Evolutionary conservation across 768 basidiomycete species (phyloP), one percentile per base, ranked within the genome.

Genomic region (Trametes cinnabarina): DNA sequence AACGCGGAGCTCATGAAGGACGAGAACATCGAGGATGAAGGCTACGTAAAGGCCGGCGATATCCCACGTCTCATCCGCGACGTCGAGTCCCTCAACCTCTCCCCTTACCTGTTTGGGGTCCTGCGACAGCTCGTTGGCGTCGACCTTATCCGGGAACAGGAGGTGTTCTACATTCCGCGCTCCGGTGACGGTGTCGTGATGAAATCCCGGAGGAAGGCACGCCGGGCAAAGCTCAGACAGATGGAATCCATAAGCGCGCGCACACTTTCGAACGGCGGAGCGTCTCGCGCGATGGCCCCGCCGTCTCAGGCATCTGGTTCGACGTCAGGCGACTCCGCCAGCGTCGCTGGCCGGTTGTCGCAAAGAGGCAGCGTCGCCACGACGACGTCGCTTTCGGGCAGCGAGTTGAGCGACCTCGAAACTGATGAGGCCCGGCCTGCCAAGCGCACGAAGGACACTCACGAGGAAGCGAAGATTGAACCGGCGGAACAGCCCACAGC

Each of bases 61-160:
- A 28, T 58, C 37, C 53, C 53, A 14, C 73, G 75, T 19, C 77
- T 83, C 65, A 71, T 83, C 32, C 70, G 71, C n/a, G 65, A 72
- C 57, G 72, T 87, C 43, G 81, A 83, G 57, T 68, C 76, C 1
- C 69, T 83, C 51, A 77, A 79, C 42, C 77, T 87, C 47, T 76
- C 76, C 56, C 70, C 76, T 0, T 79, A 85, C 61, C 72, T 88
- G 4, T 72, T 88, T 41, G 80, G 82, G 47, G 71, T 79, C 30
- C 68, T 89, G 41, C 77, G 85, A 35, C 78, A 83, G 49, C 74
- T 89, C 32, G 85, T 87, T 17, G 86, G 86, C 10, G 74, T 84
- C 15, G 85, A 88, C 57, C 74, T 87, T 47, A 69, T 87, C 46
- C 80, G 83, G 12, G 85, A 87, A 60, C 77, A 82, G 40, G 86